Conservation (phyloP, 495 filamentous ascomycete genomes). For the Penicillium nucicola region DNA sequence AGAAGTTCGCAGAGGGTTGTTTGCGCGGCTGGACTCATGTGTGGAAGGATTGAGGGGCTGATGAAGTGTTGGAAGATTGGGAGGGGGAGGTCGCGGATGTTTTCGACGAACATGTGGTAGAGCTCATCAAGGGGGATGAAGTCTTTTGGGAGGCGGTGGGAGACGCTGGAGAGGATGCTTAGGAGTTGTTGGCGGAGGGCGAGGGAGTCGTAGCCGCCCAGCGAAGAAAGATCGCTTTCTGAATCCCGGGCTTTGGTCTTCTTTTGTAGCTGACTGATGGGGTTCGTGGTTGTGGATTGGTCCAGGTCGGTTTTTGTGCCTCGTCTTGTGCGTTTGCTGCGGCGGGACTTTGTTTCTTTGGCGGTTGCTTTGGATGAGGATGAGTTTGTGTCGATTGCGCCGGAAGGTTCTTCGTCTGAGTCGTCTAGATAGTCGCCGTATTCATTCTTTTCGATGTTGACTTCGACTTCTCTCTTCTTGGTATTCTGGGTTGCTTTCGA, state of each 20-base stretch:
- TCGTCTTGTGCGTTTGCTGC: constrained; percentile 34
- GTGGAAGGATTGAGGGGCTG: constrained; percentile 48
- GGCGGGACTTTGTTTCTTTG: constrained; percentile 1
- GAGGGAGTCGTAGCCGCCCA: constrained; percentile 57
- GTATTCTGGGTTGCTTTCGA: constrained; percentile 13
- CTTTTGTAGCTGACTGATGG: background rate
- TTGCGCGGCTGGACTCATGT: constrained; percentile 43
- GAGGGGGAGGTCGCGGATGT: constrained; percentile 63
- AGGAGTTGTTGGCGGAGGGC: constrained; percentile 63
- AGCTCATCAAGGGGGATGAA: constrained; percentile 55
- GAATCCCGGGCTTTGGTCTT: background rate
- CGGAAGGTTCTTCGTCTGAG: constrained; percentile 37
- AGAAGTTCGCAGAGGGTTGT: constrained; percentile 64
- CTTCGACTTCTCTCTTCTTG: constrained; percentile 44
- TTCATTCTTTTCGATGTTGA: constrained; percentile 56
- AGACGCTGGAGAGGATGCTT: constrained; percentile 50
- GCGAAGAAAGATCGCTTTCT: constrained; percentile 22
- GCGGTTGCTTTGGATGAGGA: constrained; percentile 6
- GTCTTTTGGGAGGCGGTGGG: constrained; percentile 30
- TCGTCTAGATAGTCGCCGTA: constrained; percentile 58
- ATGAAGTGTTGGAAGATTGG: constrained; percentile 72
- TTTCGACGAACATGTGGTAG: constrained; percentile 64
- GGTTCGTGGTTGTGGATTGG: constrained; percentile 1
- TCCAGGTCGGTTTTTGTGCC: constrained; percentile 27
- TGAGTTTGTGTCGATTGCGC: constrained; percentile 5